Evolutionary conservation across 2,329 filamentous ascomycete species (phyloP).

Genomic region (Fusarium protoensiforme): DNA sequence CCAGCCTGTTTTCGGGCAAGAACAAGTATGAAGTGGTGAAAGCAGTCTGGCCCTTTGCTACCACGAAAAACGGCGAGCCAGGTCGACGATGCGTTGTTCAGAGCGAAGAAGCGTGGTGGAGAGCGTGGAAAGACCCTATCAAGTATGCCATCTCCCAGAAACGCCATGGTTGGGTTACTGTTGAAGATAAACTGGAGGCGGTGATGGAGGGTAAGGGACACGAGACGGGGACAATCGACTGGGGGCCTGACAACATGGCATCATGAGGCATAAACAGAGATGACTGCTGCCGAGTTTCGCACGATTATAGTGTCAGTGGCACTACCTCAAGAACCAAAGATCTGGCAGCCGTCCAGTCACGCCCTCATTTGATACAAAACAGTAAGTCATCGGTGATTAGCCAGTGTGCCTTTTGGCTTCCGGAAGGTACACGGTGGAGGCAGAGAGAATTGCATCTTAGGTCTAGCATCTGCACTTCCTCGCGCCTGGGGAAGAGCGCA

Average conservation of each 20-base stretch:
- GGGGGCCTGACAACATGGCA: conserved; percentile 52
- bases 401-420: not conserved
- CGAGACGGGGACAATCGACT: conserved; percentile 52
- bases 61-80: conserved; percentile 56
- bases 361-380: not conserved
- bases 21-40: conserved; percentile 67
- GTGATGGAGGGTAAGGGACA: conserved; percentile 62
- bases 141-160: conserved; percentile 58
- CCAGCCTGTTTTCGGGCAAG: conserved; percentile 62
- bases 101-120: conserved; percentile 67
- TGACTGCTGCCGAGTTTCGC: not conserved
- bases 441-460: not conserved
- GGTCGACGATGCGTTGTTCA: conserved; percentile 61
- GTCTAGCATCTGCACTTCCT: not conserved
- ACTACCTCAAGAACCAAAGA: not conserved
- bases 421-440: not conserved
- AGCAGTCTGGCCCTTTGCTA: conserved; percentile 68
- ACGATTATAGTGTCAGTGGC: not conserved
- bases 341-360: not conserved
- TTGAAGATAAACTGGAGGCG: conserved; percentile 64
- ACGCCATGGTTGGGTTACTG: conserved; percentile 57
- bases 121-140: conserved; percentile 48
- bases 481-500: not conserved
- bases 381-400: not conserved
- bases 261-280: not conserved